Evolutionary conservation across 2,329 filamentous ascomycete species (phyloP).

Genomic region (Alternaria tenuissima): DNA sequence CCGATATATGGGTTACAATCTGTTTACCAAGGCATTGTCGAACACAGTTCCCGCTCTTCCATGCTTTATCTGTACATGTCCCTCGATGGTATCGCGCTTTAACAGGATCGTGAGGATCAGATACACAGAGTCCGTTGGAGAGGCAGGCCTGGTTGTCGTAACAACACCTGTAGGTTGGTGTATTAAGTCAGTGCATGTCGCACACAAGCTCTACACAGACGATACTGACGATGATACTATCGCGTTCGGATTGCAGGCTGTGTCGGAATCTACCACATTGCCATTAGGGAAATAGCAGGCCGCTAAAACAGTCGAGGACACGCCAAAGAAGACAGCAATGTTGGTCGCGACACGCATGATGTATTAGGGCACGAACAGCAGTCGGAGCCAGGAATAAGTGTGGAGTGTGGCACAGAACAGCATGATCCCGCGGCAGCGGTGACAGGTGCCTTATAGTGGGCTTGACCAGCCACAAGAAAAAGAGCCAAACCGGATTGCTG

Average conservation of each 20-base stretch:
- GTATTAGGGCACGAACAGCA: background rate
- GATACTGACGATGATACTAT: slow-evolving; percentile 24
- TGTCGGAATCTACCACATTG: slow-evolving; percentile 15
- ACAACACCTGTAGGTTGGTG: slow-evolving; percentile 22
- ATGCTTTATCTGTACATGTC: slow-evolving; percentile 38
- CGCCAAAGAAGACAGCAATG: background rate
- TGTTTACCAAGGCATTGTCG: slow-evolving; percentile 30
- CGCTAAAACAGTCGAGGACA: slow-evolving; percentile 14
- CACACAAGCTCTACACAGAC: background rate
- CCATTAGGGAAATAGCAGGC: slow-evolving; percentile 31
- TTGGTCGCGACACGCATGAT: background rate
- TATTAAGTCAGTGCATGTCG: background rate
- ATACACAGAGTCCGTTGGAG: slow-evolving; percentile 42
- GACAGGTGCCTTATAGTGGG: slow-evolving; percentile 9
- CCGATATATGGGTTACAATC: background rate
- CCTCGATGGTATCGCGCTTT: slow-evolving; percentile 34
- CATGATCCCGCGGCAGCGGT: background rate
- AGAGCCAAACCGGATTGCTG: background rate
- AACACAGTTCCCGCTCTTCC: slow-evolving; percentile 37
- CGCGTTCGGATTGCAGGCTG: slow-evolving; percentile 27
- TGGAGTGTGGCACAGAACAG: background rate
- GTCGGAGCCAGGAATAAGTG: background rate
- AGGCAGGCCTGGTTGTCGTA: slow-evolving; percentile 41
- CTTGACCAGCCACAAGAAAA: background rate
- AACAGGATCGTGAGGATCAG: slow-evolving; percentile 31